Base-by-base conservation (phyloP, 2,329 filamentous ascomycete genomes). In the Colletotrichum graminicola region DNA sequence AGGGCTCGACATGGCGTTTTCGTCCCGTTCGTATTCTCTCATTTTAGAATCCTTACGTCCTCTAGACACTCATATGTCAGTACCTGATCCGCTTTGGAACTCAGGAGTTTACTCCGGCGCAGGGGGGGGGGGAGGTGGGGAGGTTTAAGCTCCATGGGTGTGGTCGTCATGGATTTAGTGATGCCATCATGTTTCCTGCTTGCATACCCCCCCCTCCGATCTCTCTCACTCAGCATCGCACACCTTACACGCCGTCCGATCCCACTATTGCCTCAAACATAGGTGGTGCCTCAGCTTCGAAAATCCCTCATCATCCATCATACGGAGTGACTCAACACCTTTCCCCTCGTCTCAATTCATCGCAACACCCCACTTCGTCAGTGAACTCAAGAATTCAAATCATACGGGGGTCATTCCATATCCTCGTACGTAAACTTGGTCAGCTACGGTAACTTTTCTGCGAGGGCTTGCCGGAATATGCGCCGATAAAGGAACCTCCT, bases 41-140 rank as follows among this genome's bases (percentile, higher is more conserved):
- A 36, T n/a, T 6, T 21, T 32, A 23, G 7, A 36, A 29, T 29
- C 29, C 29, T n/a, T 6, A 11, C 36, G 1, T 11, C 14, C 10
- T 21, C 32, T 32, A 21, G 5, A 11, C 8, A 18, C 8, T 5
- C 12, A 23, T 12, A 21, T 10, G 18, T 18, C 36, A 67, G 45
- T 8, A 18, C 10, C 26, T 12, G 8, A 21, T n/a, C 2, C 47
- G 14, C 14, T 5, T 11, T 34, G 5, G 34, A 62, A 62, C 57
- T 36, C 16, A 47, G 65, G 65, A 63, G 57, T 67, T n/a, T 6
- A 67, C 45, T 62, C 64, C 64, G 64, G 39, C 57, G 26, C 29
- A 4, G 4, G 29, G 29, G 29, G 4, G 4, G 29, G 29, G 21
- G 41, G 36, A 23, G 29, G 43, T 18, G 10, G 29, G 29, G 43